Evolutionary conservation across 2,329 filamentous ascomycete species (phyloP).

Genomic region (Dactylonectria macrodidyma): DNA sequence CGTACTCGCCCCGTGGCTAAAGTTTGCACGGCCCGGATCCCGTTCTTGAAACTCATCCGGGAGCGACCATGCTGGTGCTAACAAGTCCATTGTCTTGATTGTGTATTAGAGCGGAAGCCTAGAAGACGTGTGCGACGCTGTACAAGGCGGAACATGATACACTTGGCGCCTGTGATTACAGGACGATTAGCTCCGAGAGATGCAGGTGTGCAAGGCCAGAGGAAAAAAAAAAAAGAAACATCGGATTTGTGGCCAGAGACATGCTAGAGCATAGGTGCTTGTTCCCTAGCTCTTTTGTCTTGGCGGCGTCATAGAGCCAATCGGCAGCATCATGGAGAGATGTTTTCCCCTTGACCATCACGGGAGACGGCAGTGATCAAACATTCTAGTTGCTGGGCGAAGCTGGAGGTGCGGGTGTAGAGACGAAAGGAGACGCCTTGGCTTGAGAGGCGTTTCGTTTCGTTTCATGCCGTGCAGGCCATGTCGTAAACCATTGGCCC

Average conservation of each 20-base stretch:
- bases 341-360: slow-evolving; percentile 10
- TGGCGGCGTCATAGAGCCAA: slow-evolving; percentile 10
- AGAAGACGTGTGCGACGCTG: slow-evolving; percentile 30
- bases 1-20: slow-evolving; percentile 16
- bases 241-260: background rate
- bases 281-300: background rate
- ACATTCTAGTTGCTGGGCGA: background rate
- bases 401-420: background rate
- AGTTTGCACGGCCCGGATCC: background rate
- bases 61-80: slow-evolving; percentile 16
- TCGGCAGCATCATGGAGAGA: background rate
- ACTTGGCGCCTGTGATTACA: slow-evolving; percentile 15
- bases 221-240: no score
- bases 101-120: background rate
- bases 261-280: background rate
- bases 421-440: background rate
- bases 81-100: background rate
- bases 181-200: slow-evolving; percentile 9
- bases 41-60: slow-evolving; percentile 12
- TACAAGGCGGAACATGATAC: slow-evolving; percentile 33
- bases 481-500: slow-evolving; percentile 17
- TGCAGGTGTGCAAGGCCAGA: background rate
- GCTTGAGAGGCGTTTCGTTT: slow-evolving; percentile 20
- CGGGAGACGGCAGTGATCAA: background rate
- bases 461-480: slow-evolving; percentile 4